phyloP scores from a whole-genome alignment of 768 basidiomycete genomes.

The Trametes elegans region DNA sequence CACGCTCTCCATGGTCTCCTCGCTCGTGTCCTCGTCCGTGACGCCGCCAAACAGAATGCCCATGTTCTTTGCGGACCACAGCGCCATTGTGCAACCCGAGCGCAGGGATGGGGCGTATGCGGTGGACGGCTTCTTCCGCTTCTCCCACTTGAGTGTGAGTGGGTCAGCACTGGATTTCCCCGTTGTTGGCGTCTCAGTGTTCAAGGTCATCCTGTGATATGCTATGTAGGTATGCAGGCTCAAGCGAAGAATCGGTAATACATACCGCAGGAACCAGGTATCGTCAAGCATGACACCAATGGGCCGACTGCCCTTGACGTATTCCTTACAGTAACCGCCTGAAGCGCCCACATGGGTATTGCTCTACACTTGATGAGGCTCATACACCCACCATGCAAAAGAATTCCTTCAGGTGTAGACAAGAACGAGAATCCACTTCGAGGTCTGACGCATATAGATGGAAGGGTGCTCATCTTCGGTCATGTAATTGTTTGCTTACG shows the following conservation, averaged over 20 bases:
- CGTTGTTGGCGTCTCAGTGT: constrained; percentile 26
- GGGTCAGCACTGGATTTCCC: constrained; percentile 42
- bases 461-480: not conserved
- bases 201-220: constrained; percentile 32
- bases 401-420: constrained; percentile 69
- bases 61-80: constrained; percentile 65
- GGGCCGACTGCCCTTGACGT: constrained; percentile 79
- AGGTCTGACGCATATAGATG: constrained; percentile 40
- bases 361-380: too few relatives aligned
- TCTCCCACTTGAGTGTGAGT: constrained; percentile 78
- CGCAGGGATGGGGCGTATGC: constrained; percentile 71
- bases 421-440: constrained; percentile 87
- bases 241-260: not conserved
- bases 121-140: constrained; percentile 66
- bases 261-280: constrained; percentile 81
- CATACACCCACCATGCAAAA: constrained; percentile 61
- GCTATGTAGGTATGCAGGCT: constrained; percentile 12
- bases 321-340: constrained; percentile 94
- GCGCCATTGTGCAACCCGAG: constrained; percentile 84
- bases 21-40: constrained; percentile 80
- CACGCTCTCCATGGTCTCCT: constrained; percentile 79
- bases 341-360: not conserved
- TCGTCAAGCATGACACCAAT: constrained; percentile 88
- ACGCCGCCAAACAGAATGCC: constrained; percentile 89
- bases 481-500: constrained; percentile 42